phyloP scores from a whole-genome alignment of 1,284 basidiomycete genomes.

The Rhodotorula sp. region DNA sequence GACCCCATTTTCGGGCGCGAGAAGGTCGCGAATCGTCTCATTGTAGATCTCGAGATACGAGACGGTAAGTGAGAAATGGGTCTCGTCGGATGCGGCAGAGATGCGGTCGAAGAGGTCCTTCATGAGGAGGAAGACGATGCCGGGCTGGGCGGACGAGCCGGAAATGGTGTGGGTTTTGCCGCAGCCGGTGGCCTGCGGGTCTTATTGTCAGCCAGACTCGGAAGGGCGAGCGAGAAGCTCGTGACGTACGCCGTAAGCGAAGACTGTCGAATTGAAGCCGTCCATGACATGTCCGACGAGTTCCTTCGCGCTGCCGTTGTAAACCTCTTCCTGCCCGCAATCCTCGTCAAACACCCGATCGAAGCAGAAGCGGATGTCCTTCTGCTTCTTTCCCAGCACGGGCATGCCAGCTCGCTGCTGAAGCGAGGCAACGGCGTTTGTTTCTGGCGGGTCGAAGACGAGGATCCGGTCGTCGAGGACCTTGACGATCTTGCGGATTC shows the following conservation, averaged over 20 bases:
- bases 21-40: constrained; percentile 93
- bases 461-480: constrained; percentile 58
- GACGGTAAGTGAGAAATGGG: constrained; percentile 75
- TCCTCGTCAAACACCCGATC: constrained; percentile 83
- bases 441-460: constrained; percentile 92
- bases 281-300: constrained; percentile 78
- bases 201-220: not conserved
- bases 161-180: constrained; percentile 98
- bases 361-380: constrained; percentile 75
- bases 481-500: constrained; percentile 63
- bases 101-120: constrained; percentile 88
- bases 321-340: constrained; percentile 78
- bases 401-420: constrained; percentile 18
- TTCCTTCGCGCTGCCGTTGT: constrained; percentile 76
- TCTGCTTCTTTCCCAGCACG: constrained; percentile 42
- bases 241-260: constrained; percentile 86
- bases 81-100: constrained; percentile 74
- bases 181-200: constrained; percentile 82
- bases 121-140: constrained; percentile 95
- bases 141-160: constrained; percentile 78
- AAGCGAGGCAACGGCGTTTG: constrained; percentile 58
- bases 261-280: constrained; percentile 94
- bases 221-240: not conserved
- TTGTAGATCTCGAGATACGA: constrained; percentile 98
- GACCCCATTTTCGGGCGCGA: constrained; percentile 62